Evolutionary conservation across 768 basidiomycete genomes (phyloP), one percentile per base, ranked within the genome.

Genomic region (Boletus vermiculosoides): DNA sequence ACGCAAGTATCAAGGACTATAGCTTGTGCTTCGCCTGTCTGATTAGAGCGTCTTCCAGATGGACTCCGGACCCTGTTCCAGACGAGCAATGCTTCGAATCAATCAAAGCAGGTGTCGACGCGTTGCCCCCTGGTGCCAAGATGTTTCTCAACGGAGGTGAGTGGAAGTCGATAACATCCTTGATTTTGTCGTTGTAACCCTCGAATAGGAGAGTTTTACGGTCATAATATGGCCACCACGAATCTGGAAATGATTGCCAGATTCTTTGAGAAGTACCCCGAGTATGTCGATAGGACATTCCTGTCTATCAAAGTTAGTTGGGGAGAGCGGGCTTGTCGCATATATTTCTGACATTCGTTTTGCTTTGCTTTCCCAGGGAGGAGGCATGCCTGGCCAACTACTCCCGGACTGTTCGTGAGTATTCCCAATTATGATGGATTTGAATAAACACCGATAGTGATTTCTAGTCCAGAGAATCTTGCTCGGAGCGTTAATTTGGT

Each of bases 181-280:
- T 3, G 13, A 33, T 7, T 33, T 45, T 31, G 6, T 42, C 44
- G 23, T 25, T 9, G 13, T 16, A 16, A 45, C 44, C 22, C 15
- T 11, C 45, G 1, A 7, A 18, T 57, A 76, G 85, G 77, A 34
- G 80, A 82, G 53, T 88, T 88, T 71, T 89, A 89, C 59, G 83
- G 78, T 0, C 65, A 71, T 22, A 71, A 77, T 28, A 25, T 60
- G 10, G 57, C 71, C 11, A 66, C 75, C 0, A 75, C 75, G 13
- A 84, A 83, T 65, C 66, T 85, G 20, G 67, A 79, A 59, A 68
- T 85, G 48, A 73, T 86, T 40, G 66, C 71, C 2, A 65, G 79
- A 1, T 85, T 84, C 73, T 82, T 79, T 50, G 67, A 71, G 16
- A 71, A 65, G 54, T 73, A 75, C 31, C 73, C 74, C 6, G 69